phyloP scores from a whole-genome alignment of 208 protist species.

The Leishmania major region DNA sequence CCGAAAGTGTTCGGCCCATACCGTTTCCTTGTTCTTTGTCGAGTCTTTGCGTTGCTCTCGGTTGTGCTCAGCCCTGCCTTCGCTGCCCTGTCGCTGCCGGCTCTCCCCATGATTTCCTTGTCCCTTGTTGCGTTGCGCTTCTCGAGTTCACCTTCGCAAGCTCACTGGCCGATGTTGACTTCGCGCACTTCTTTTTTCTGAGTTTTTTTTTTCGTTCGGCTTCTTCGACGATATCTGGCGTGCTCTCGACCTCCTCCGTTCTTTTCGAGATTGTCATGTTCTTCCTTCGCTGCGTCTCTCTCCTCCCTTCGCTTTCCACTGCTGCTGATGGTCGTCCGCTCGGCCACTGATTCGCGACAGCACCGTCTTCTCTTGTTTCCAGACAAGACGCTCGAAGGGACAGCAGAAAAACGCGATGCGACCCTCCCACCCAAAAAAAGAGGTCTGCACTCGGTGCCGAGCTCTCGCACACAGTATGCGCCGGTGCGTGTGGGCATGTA shows the following conservation, averaged over 20 bases:
- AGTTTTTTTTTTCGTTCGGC: not conserved
- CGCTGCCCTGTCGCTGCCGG: not conserved
- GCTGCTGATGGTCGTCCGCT: not conserved
- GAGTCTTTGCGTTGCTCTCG: not conserved
- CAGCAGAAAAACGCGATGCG: not conserved
- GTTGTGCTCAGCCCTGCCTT: not conserved
- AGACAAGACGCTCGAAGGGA: not conserved
- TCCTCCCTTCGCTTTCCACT: not conserved
- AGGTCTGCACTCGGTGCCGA: no score
- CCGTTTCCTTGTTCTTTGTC: not conserved
- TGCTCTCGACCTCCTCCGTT: not conserved
- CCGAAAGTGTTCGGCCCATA: not conserved
- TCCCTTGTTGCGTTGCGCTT: not conserved
- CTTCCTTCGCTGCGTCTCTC: not conserved
- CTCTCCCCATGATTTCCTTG: not conserved
- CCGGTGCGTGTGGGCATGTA: not conserved
- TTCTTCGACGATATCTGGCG: conserved; percentile 6
- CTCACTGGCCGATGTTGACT: not conserved
- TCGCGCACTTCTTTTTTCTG: not conserved
- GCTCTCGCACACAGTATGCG: not conserved
- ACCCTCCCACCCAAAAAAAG: not conserved
- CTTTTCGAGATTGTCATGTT: not conserved
- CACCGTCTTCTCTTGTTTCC: not conserved
- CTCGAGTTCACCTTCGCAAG: not conserved
- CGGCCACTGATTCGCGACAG: not conserved